Evolutionary conservation across 768 basidiomycete genomes (phyloP), one percentile per base, ranked within the genome.

Genomic region (Rhizopogon roseolus): DNA sequence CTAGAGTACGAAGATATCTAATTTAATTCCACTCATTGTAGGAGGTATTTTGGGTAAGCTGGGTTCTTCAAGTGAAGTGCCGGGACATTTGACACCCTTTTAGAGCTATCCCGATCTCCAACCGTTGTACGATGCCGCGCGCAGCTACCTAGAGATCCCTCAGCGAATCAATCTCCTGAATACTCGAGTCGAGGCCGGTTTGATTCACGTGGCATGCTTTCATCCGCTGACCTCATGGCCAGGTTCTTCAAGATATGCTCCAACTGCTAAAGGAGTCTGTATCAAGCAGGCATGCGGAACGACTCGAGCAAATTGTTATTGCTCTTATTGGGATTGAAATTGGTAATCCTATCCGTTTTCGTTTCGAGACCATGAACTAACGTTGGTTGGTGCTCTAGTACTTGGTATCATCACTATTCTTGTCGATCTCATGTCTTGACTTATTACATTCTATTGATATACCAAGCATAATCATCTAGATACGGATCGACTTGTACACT

Each of bases 191-290:
- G 95, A 93, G 76, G 93, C 88, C 57, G 52, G 78, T 65, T 37
- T 39, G 40, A 51, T 44, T 57, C 55, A 55, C 40, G 54, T 48
- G 53, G 39, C 19, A 16, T 27, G n/a, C 16, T 51, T 36, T 40
- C 54, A 29, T 54, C 28, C n/a, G 40, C 43, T 44, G 38, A 37
- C 55, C 22, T 34, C 40, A 56, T 41, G 27, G 53, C 17, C 60
- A 94, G 91, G 90, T 98, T 49, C 72, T 98, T 36, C 95, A 98
- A 77, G 95, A 98, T 68, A 96, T 98, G 90, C 81, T 98, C 10
- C 88, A 93, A 64, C 80, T 98, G 49, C 74, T 98, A 50, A 98
- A 98, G 70, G 95, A 97, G 71, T 90, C 91, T 10, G 94, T 96
- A 25, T 91, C 91, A 27, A 93, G 86, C 59, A 84, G 85, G 62